phyloP scores from a whole-genome alignment of 306 rosid genomes.

The Rosa multiflora region DNA sequence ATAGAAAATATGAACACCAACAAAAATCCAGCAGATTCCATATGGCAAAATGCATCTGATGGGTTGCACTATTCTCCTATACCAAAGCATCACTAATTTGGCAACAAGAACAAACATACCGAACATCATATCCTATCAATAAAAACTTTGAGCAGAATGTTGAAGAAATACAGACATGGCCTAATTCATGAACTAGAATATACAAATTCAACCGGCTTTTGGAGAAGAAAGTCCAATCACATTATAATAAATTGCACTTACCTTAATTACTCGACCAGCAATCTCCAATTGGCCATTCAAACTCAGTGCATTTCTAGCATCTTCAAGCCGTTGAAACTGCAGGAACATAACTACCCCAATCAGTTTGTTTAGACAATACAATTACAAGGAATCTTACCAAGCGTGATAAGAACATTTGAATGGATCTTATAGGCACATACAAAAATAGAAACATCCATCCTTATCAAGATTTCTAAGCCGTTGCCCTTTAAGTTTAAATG shows the following conservation, averaged over 20 bases:
- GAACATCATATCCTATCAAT: too few species aligned
- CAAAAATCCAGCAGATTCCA: too few species aligned
- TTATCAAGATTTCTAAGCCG: neutral
- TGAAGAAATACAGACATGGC: too few species aligned
- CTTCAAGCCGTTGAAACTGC: conserved; percentile 95
- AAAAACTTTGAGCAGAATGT: too few species aligned
- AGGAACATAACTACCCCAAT: conserved; percentile 27
- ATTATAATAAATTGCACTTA: conserved; percentile 27
- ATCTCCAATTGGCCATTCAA: conserved; percentile 93
- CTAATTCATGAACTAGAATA: neutral
- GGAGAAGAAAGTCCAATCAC: neutral
- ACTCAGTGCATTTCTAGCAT: conserved; percentile 82
- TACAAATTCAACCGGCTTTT: neutral
- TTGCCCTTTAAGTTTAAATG: neutral
- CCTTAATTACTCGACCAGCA: conserved; percentile 88
- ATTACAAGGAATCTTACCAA: conserved; percentile 23
- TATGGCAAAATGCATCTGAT: too few species aligned
- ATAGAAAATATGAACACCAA: too few species aligned
- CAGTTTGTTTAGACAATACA: conserved; percentile 23
- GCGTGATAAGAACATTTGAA: conserved; percentile 22
- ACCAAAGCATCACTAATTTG: too few species aligned
- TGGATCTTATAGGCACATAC: neutral
- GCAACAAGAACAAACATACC: too few species aligned
- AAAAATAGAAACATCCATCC: neutral
- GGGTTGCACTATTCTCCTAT: too few species aligned